Evolutionary conservation across 1,284 basidiomycete genomes (phyloP), one percentile per base, ranked within the genome.

Genomic region (Macrocystidia cucumis): DNA sequence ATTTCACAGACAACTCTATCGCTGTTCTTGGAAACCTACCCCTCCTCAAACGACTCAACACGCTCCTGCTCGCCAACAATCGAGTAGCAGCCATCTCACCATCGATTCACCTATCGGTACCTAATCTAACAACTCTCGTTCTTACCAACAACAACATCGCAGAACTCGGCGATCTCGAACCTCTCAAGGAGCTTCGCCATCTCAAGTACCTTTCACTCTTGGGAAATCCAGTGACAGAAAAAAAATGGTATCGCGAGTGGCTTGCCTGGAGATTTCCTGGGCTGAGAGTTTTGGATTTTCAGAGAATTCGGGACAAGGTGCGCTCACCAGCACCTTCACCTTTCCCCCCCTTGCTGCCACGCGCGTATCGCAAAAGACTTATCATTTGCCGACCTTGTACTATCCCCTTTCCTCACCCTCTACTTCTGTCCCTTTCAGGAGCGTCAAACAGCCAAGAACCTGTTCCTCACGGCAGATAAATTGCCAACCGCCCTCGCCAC

Each of bases 231-330:
- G 87, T 97, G 13, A 69, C 76, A 49, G 80, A 92, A 63, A 88
- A 89, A 68, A 88, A 93, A 74, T 91, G 91, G 75, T 98, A 98
- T 70, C 80, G 91, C 60, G 88, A 90, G 65, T 98, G 91, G 82
- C 79, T 91, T 66, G 78, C 84, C 52, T 86, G 77, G 73, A 77
- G 80, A 67, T 67, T 85, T 67, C 76, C 80, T 59, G 69, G 72
- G 52, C 74, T 99, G 53, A 83, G 93, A 69, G 88, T 93, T 57
- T 74, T 99, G 52, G 96, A 99, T 73, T 98, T 89, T 63, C 83
- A 90, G 68, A 81, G 95, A 60, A 87, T 99, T 55, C 88, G 90
- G 60, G 91, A 97, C 59, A 89, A 91, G 75, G 89, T 91, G 63
- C 65, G 84, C 60, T 58, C 51, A 56, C 53, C 57, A 51, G 58